Evolutionary conservation across 352 stramenopile species (phyloP), one percentile per base, ranked within the genome.

Genomic region (Globisporangium canariense): DNA sequence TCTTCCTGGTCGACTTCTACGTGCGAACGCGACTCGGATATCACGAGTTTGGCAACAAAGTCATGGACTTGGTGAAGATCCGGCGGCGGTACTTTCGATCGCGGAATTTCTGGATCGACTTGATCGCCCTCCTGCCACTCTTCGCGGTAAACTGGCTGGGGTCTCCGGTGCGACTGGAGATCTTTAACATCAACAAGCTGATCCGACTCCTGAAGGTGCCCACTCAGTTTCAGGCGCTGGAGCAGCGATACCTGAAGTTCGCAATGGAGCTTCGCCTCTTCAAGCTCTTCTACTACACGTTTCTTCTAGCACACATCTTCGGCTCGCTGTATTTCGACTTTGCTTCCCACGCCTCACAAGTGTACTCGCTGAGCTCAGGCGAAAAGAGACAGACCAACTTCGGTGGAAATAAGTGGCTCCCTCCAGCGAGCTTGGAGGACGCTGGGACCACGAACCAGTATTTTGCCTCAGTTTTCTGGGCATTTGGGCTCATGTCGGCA

Each of bases 261-360:
- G 73, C 70, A 10, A 78, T 75, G 16, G 75, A 86, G 28, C 57
- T 86, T 10, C 65, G 78, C 0, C 41, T 84, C 11, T 82, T 81
- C 66, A 86, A 86, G 71, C 69, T 86, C 1, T 41, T 83, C 14
- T 86, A 83, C 64, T 83, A 86, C 62, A 78, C 74, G 7, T 82
- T 82, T 47, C 56, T 86, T 22, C 64, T 86, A 2, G 67, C 75
- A 3, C 77, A 86, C 62, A 63, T 83, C 28, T 78, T 86, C 32
- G 77, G 77, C 8, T 86, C 70, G 57, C 73, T 81, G 28, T 86
- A 74, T 60, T 86, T 80, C 56, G 73, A 86, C 54, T 86, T 86
- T 64, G 76, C 71, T 0, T 74, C 76, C 4, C 70, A 79, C 30
- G 66, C 71, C 8, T 83, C 76, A 0, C 65, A 67, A 16, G 54